Conservation (phyloP, 2,329 filamentous ascomycete genomes). For the Geoglossum cookeanum region DNA sequence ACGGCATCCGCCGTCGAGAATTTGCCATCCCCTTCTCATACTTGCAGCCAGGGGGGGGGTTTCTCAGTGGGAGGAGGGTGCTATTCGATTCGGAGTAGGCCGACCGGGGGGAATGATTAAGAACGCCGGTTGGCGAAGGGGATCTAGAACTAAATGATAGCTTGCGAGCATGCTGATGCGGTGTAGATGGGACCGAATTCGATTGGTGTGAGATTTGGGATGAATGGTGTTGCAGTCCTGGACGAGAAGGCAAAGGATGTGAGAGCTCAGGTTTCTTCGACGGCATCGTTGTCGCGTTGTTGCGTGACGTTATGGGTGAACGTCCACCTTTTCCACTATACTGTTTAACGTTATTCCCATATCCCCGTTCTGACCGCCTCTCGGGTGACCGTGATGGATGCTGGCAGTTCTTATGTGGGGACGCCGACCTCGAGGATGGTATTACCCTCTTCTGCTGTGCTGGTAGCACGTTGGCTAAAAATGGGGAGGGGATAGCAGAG, state of each 20-base stretch:
- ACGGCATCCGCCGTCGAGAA: slow-evolving; percentile 74
- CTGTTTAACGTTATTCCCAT: slow-evolving; percentile 1
- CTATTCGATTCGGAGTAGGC: slow-evolving; percentile 78
- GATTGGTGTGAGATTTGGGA: slow-evolving; percentile 33
- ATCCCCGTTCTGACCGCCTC: background rate
- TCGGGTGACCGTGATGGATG: slow-evolving; percentile 2
- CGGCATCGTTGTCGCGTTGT: background rate
- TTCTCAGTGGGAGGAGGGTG: slow-evolving; percentile 46
- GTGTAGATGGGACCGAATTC: slow-evolving; percentile 82
- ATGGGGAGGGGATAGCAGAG: background rate
- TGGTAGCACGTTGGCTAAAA: background rate
- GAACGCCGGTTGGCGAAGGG: slow-evolving; percentile 58
- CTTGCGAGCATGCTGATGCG: slow-evolving; percentile 70
- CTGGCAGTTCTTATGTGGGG: background rate
- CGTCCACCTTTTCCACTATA: slow-evolving; percentile 1
- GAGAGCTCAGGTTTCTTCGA: slow-evolving; percentile 2
- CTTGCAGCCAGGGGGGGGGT: slow-evolving; percentile 52
- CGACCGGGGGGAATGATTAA: slow-evolving; percentile 72
- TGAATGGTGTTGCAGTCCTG: background rate
- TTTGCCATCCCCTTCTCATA: slow-evolving; percentile 76
- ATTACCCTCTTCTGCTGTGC: background rate
- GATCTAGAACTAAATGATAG: slow-evolving; percentile 62
- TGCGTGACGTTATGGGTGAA: background rate
- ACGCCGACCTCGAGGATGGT: background rate
- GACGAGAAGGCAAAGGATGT: background rate